These are phyloP conservation scores for Tarenaya hassleriana DNA, from an alignment of 345 rosid species.

Conservation along the genomic window DNA sequence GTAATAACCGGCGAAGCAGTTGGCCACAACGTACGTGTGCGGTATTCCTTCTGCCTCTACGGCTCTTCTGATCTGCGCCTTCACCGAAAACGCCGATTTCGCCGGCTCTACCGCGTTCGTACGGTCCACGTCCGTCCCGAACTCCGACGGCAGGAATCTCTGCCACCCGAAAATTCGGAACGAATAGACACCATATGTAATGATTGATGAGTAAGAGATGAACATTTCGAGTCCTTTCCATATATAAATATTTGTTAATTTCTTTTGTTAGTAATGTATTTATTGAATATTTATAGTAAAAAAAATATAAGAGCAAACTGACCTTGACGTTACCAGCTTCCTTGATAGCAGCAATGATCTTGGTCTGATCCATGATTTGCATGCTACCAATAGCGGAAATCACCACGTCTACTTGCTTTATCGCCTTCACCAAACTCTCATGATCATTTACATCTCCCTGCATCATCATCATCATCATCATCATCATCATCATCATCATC, in stretches of 20 bases:
- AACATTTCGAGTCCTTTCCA: too few species aligned
- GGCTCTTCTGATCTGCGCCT: slow-evolving; percentile 45
- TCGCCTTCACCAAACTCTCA: slow-evolving; percentile 63
- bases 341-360: slow-evolving; percentile 72
- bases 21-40: slow-evolving; percentile 41
- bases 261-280: too few species aligned
- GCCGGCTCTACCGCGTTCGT: slow-evolving; percentile 51
- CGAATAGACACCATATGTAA: not conserved
- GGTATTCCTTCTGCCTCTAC: slow-evolving; percentile 56
- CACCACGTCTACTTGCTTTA: slow-evolving; percentile 75
- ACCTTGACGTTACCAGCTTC: slow-evolving; percentile 90
- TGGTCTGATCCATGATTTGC: slow-evolving; percentile 59
- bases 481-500: slow-evolving; percentile 37
- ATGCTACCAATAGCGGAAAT: slow-evolving; percentile 50
- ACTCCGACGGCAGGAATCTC: slow-evolving; percentile 75
- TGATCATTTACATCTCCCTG: slow-evolving; percentile 44
- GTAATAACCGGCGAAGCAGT: slow-evolving; percentile 45
- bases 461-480: slow-evolving; percentile 41
- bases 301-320: slow-evolving; percentile 8
- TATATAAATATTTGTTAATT: too few species aligned
- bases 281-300: too few species aligned
- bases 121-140: slow-evolving; percentile 54
- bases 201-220: too few species aligned
- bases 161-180: slow-evolving; percentile 9
- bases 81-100: slow-evolving; percentile 32